A percentile compares a stretch with the other conserved stretches of the same genome.
Evolutionary conservation across 306 rosid genomes (phyloP).

Genomic region (Cyamopsis tetragonoloba): DNA sequence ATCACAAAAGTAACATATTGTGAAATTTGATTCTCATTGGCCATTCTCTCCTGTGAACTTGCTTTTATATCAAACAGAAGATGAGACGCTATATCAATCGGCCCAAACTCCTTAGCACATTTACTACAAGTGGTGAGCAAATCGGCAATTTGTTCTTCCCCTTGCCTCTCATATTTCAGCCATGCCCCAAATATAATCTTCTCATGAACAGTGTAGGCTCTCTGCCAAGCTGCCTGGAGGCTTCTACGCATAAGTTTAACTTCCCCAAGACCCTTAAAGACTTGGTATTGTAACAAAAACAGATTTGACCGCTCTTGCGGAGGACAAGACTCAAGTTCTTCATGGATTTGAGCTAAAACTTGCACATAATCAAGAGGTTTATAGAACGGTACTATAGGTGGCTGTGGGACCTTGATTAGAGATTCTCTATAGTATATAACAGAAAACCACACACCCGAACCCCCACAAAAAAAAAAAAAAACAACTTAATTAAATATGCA

Average conservation of each 20-base stretch:
- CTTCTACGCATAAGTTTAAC: conserved; percentile 81
- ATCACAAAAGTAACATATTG: conserved; percentile 55
- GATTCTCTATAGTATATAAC: conserved; percentile 62
- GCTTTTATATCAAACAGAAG: conserved; percentile 40
- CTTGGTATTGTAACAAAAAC: conserved; percentile 73
- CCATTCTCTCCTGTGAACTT: conserved; percentile 36
- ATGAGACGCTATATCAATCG: conserved; percentile 57
- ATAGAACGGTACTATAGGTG: conserved; percentile 66
- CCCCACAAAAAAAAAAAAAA: not conserved
- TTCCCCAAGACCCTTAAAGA: conserved; percentile 90
- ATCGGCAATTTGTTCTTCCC: conserved; percentile 69
- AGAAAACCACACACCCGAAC: not conserved
- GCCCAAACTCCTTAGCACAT: conserved; percentile 72
- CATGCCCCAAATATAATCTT: conserved; percentile 87
- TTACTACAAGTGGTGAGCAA: conserved; percentile 66
- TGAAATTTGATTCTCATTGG: conserved; percentile 39
- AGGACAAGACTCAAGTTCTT: conserved; percentile 81
- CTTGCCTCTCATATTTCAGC: conserved; percentile 87
- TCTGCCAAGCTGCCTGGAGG: conserved; percentile 80
- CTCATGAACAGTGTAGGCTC: conserved; percentile 68
- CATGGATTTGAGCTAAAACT: conserved; percentile 91
- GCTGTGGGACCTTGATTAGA: conserved; percentile 85
- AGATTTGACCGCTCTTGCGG: conserved; percentile 68
- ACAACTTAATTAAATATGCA: conserved; percentile 1
- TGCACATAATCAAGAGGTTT: conserved; percentile 85